Evolutionary conservation across 1,284 basidiomycete genomes (phyloP), one percentile per base, ranked within the genome.

Genomic region (Tetrapyrgos nigripes): DNA sequence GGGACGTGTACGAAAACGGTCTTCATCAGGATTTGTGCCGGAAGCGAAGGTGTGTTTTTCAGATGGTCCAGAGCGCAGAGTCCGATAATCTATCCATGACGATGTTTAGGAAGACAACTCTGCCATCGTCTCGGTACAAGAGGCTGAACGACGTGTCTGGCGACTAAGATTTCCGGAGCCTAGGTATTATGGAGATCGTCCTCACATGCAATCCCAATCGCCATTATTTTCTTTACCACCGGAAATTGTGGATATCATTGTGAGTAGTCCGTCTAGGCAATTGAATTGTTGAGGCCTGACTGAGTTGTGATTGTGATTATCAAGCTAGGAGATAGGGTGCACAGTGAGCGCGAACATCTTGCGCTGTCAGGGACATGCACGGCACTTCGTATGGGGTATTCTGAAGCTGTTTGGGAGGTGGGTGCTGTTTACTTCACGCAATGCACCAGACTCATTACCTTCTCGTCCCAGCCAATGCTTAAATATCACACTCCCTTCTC

Each of bases 401-500:
- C 9, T 28, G 50, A 53, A n/a, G 33, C 17, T 11, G 5, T 53
- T 53, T 53, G 50, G 50, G 26, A 37, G 28, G 50, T 40, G 13
- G n/a, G 29, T 53, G 37, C 17, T 53, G 11, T 17, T 10, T 13
- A 6, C 33, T 37, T 53, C 11, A 14, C 21, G 11, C 28, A 19
- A 10, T 28, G 29, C 33, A 14, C 23, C 21, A 43, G 19, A 8
- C 31, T 54, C 6, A 11, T 40, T 4, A 28, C 3, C 6, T 26
- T 46, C 4, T 9, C n/a, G 21, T 45, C 13, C 3, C 26, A 54
- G 52, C 19, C 37, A 19, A 54, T 27, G 6, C 40, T 47, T 6
- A 29, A 54, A 4, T 11, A 28, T 17, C 52, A 54, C 40, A 54
- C 52, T 31, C 52, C 52, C 8, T 54, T 54, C 23, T 54, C 52